Evolutionary conservation across 257 asterid species (phyloP).

Genomic region (Ilex aquifolium): DNA sequence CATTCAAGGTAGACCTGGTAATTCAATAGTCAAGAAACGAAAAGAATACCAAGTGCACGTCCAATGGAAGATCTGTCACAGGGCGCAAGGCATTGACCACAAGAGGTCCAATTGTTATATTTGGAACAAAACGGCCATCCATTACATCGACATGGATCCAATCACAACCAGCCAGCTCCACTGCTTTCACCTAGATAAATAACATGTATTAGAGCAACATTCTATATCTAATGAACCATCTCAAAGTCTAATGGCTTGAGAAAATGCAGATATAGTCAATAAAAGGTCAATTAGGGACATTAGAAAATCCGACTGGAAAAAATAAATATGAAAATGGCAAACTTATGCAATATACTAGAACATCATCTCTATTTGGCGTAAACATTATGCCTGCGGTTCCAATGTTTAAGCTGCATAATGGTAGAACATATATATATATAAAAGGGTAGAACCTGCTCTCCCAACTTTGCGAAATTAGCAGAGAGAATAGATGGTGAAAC

Average conservation of each 20-base stretch:
- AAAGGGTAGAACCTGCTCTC: slow-evolving; percentile 72
- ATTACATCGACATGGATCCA: slow-evolving; percentile 99
- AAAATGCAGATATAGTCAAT: not conserved
- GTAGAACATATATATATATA: not conserved
- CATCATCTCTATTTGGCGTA: not conserved
- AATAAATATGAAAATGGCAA: not conserved
- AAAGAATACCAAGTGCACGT: slow-evolving; percentile 86
- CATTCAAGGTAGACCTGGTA: slow-evolving; percentile 11
- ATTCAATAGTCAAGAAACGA: not conserved
- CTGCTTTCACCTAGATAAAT: slow-evolving; percentile 78
- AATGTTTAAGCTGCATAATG: not conserved
- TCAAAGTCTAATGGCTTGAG: not conserved
- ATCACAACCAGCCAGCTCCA: slow-evolving; percentile 96
- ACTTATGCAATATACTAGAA: not conserved
- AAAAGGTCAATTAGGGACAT: not conserved
- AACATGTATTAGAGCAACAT: slow-evolving; percentile 13
- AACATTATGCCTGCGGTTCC: not conserved
- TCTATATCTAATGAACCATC: slow-evolving; percentile 1
- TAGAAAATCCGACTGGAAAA: not conserved
- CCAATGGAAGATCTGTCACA: slow-evolving; percentile 93
- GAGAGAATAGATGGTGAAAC: slow-evolving; percentile 99
- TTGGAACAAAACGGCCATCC: slow-evolving; percentile 99
- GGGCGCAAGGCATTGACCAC: slow-evolving; percentile 93
- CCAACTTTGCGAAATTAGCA: slow-evolving; percentile 87
- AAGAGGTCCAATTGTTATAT: slow-evolving; percentile 96